These are phyloP conservation scores for Xerocomellus dryophilus DNA, from an alignment of 768 basidiomycete genomes.

Conservation along the genomic window DNA sequence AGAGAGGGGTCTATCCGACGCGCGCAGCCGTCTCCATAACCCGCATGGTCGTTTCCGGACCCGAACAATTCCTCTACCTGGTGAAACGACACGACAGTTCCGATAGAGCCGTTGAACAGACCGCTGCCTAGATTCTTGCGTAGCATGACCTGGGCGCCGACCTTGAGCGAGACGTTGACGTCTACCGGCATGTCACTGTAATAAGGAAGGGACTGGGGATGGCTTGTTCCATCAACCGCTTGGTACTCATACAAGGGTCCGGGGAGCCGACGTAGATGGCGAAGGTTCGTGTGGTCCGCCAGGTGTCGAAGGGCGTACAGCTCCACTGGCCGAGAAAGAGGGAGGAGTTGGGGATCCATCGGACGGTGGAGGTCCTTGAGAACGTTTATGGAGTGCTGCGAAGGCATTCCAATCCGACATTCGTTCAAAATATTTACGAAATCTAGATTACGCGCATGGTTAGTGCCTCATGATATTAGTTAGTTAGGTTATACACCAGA, in stretches of 20 bases:
- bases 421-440: not conserved
- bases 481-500: not conserved
- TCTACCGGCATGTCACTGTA: not conserved
- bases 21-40: not conserved
- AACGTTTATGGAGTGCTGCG: not conserved
- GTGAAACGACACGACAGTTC: not conserved
- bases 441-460: not conserved
- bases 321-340: not conserved
- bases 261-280: not conserved
- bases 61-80: not conserved
- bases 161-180: not conserved
- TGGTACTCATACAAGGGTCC: not conserved
- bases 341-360: not conserved
- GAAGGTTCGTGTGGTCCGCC: not conserved
- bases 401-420: not conserved
- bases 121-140: not conserved
- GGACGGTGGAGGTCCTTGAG: not conserved
- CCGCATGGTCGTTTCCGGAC: not conserved
- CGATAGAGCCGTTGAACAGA: not conserved
- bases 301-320: not conserved
- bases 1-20: not conserved
- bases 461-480: too few species aligned
- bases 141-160: not conserved
- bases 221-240: not conserved
- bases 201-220: not conserved